Conservation (phyloP, 148 eudicot genomes). For the Chenopodium berlandieri region DNA sequence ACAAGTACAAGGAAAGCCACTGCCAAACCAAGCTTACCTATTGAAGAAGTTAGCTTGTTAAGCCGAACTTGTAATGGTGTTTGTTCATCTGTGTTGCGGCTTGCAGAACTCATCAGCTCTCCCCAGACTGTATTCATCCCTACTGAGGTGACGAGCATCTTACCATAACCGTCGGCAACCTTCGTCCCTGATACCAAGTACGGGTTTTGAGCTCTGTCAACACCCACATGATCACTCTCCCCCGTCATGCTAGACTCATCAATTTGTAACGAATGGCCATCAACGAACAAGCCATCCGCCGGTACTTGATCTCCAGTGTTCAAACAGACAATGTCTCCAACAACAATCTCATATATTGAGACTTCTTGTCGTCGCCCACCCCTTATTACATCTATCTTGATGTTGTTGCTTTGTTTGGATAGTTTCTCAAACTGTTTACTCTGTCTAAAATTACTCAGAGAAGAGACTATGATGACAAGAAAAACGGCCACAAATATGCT, state of each 20-base stretch:
- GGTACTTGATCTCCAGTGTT: conserved; percentile 38
- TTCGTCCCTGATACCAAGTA: conserved; percentile 34
- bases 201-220: conserved; percentile 23
- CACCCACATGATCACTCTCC: conserved; percentile 32
- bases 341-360: conserved; percentile 31
- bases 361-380: conserved; percentile 21
- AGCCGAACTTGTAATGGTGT: conserved; percentile 34
- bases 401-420: conserved; percentile 24
- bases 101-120: conserved; percentile 35
- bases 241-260: conserved; percentile 42
- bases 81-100: conserved; percentile 24
- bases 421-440: conserved; percentile 36
- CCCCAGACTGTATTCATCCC: conserved; percentile 43
- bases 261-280: conserved; percentile 29
- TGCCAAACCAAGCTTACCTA: conserved; percentile 32
- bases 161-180: conserved; percentile 35
- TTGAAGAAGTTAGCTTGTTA: conserved; percentile 35
- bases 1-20: conserved; percentile 34
- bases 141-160: conserved; percentile 32
- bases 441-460: conserved; percentile 30
- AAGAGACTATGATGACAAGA: conserved; percentile 30
- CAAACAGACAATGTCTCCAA: conserved; percentile 33
- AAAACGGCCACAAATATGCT: conserved; percentile 36
- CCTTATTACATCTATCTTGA: conserved; percentile 29
- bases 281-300: conserved; percentile 34